A percentile compares a stretch with the other conserved stretches of the same genome.
Conservation (phyloP, 371 early-diverging fungal genomes). For the Rhizomucor miehei region DNA sequence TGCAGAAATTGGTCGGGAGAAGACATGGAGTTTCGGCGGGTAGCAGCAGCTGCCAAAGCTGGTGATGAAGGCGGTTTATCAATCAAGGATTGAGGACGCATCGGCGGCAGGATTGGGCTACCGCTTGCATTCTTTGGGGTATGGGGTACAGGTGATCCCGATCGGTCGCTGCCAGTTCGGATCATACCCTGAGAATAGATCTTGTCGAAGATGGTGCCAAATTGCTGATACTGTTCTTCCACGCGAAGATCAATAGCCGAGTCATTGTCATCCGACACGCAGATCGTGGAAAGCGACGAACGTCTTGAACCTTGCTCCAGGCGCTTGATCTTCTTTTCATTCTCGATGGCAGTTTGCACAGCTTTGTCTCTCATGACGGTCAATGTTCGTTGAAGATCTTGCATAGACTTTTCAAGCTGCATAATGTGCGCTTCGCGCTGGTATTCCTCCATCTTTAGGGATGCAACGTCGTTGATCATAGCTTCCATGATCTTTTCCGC, state of each 20-base stretch:
- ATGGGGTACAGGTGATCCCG: conserved; percentile 4
- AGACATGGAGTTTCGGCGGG: conserved; percentile 34
- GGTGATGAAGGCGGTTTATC: conserved; percentile 26
- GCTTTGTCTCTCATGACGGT: conserved; percentile 76
- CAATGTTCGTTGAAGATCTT: conserved; percentile 69
- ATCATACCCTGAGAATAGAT: conserved; percentile 54
- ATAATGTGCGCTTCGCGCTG: conserved; percentile 55
- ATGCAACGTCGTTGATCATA: conserved; percentile 76
- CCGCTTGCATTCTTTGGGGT: neutral
- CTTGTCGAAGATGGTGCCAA: conserved; percentile 52
- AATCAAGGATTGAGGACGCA: conserved; percentile 11
- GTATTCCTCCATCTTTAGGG: conserved; percentile 60
- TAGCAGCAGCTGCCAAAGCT: conserved; percentile 19
- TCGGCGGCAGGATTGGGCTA: conserved; percentile 9
- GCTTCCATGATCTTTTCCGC: conserved; percentile 67
- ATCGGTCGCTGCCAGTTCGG: conserved; percentile 6
- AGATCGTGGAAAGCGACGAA: conserved; percentile 6
- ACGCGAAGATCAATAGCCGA: conserved; percentile 38
- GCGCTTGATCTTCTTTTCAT: conserved; percentile 68
- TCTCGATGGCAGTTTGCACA: conserved; percentile 66
- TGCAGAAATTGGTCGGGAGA: conserved; percentile 45
- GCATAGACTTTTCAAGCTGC: conserved; percentile 66
- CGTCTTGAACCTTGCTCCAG: conserved; percentile 35
- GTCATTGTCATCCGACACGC: conserved; percentile 24
- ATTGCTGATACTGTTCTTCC: conserved; percentile 38